Conservation (phyloP, 306 rosid genomes). For the Corylus americana region DNA sequence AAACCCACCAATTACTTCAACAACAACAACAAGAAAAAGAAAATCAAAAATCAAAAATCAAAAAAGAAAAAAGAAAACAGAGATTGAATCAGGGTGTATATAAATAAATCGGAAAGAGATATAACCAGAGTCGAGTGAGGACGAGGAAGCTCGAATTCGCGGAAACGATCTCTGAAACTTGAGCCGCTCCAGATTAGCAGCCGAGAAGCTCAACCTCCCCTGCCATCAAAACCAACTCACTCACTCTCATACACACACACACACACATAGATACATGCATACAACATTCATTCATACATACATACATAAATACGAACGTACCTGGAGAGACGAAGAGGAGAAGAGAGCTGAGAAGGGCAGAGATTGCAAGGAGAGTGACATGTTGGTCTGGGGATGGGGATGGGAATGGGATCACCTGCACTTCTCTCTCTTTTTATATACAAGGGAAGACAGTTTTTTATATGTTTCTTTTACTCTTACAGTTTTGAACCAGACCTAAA, state of each 20-base stretch:
- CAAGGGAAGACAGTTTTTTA: no score
- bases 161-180: slow-evolving; percentile 39
- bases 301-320: background rate
- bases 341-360: slow-evolving; percentile 59
- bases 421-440: no score
- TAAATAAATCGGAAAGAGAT: background rate
- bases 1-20: background rate
- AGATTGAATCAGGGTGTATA: background rate
- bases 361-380: slow-evolving; percentile 67
- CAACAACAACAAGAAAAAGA: background rate
- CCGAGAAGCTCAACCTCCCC: slow-evolving; percentile 39
- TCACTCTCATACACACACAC: background rate
- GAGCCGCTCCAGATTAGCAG: slow-evolving; percentile 29
- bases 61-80: no score
- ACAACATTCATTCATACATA: background rate
- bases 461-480: no score
- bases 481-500: no score
- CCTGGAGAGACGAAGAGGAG: slow-evolving; percentile 51
- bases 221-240: slow-evolving; percentile 26
- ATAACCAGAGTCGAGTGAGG: slow-evolving; percentile 61
- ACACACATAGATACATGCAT: background rate
- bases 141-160: slow-evolving; percentile 54
- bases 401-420: no score
- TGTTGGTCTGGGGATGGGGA: slow-evolving; percentile 4
- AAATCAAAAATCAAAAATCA: background rate